Evolutionary conservation across 192 early-diverging fungal genomes (phyloP), one percentile per base, ranked within the genome.

Genomic region (Coemansia sp.): DNA sequence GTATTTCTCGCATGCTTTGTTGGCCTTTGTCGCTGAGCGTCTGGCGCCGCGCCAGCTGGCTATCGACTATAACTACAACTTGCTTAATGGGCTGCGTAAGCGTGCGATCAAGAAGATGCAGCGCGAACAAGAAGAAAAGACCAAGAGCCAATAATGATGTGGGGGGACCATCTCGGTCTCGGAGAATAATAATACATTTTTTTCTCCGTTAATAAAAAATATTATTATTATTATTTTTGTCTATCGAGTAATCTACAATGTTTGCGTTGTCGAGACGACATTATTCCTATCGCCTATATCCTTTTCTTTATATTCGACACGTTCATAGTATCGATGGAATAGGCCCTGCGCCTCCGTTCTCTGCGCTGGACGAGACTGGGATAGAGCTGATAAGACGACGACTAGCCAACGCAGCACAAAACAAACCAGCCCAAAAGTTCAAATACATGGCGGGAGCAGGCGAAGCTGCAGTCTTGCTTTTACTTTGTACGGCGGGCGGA

Each of bases 401-500:
- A 0, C 78, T 80, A 13, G 22, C 22, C 30, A 44, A 59, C 24
- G 62, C 73, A 7, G 20, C 35, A 10, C 12, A n/a, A 22, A 43
- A 45, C 29, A 45, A 32, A 1, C 18, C 20, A 13, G 62, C 72
- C 5, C 1, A 32, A 15, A 66, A 34, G 20, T 83, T 83, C 60
- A 56, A 29, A 13, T 72, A 68, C 44, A 27, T 34, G 0, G 7
- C 50, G 0, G n/a, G 34, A 3, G 40, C 59, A 2, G 22, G 22
- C 11, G 68, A 62, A 18, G 82, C 82, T 1, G 82, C 82, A 11
- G 82, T 82, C 4, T 64, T 76, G 5, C 40, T 84, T 64, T 88
- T 91, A 0, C 82, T 95, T 4, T 92, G 92, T 67, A 81, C 78
- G 8, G 84, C 86, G 3, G 67, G 88, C 37, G 84, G 81, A 7